These are phyloP conservation scores for Cyclaneusma minus DNA, from an alignment of 2,329 filamentous ascomycete species.

Conservation along the genomic window DNA sequence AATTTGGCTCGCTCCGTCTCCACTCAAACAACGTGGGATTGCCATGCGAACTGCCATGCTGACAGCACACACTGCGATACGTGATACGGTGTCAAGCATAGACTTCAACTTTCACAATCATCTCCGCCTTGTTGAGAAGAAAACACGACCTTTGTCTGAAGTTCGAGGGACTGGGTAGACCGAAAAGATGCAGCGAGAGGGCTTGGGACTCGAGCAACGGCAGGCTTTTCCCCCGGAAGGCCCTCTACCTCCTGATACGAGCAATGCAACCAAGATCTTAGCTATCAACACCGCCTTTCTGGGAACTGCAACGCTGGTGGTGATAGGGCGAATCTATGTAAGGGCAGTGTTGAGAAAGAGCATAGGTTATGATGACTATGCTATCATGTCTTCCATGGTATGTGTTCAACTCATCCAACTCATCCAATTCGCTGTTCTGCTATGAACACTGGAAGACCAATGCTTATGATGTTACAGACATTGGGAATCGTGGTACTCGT, in stretches of 20 bases:
- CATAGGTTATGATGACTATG: constrained; percentile 29
- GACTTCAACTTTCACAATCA: too few species aligned
- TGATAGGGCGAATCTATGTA: constrained; percentile 26
- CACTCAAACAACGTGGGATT: too few species aligned
- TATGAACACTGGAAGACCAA: constrained; percentile 1
- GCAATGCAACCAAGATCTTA: constrained; percentile 21
- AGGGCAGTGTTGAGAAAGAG: constrained; percentile 26
- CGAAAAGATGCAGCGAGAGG: constrained; percentile 3
- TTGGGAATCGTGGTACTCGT: constrained; percentile 7
- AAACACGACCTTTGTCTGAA: too few species aligned
- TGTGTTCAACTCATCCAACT: constrained; percentile 11
- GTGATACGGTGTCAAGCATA: too few species aligned
- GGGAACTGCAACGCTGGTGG: constrained; percentile 18
- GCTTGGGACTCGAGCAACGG: constrained; percentile 9
- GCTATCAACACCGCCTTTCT: constrained; percentile 23
- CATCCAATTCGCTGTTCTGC: constrained; percentile 12
- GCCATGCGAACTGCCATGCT: too few species aligned
- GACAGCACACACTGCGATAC: too few species aligned
- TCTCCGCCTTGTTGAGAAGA: too few species aligned
- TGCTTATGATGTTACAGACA: constrained; percentile 4
- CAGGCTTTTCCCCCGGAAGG: constrained; percentile 14
- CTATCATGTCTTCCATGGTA: constrained; percentile 26
- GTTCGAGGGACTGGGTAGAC: too few species aligned
- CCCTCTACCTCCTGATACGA: constrained; percentile 14
- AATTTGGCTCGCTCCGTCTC: too few species aligned